Percentiles rank a stretch among this genome's conserved stretches.
These are phyloP conservation scores for Anisodus tanguticus DNA, from an alignment of 257 asterid genomes.

Conservation along the genomic window DNA sequence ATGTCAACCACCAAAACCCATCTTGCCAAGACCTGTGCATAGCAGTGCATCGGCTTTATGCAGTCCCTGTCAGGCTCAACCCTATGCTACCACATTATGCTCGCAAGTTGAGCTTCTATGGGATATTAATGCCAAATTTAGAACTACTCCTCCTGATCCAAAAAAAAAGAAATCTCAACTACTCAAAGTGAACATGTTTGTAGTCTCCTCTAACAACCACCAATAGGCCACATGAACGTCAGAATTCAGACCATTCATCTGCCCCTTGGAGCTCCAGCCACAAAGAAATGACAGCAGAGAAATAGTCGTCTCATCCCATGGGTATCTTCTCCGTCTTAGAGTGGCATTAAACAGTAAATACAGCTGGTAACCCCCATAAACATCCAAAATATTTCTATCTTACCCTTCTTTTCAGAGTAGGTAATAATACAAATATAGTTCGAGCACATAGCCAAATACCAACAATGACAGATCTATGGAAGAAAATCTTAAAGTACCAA, in stretches of 20 bases:
- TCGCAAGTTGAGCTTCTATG: not conserved
- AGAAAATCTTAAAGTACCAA: not conserved
- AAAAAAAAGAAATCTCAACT: not conserved
- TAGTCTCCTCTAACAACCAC: constrained; percentile 13
- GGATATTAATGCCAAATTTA: not conserved
- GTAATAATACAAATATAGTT: not conserved
- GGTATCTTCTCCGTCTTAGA: not conserved
- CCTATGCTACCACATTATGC: not conserved
- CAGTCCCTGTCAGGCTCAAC: not conserved
- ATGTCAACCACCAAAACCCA: not conserved
- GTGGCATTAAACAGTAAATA: not conserved
- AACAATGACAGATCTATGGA: not conserved
- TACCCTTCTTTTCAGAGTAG: not conserved
- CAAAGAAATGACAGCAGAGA: constrained; percentile 17
- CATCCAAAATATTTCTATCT: not conserved
- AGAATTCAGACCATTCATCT: not conserved
- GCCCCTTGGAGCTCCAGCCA: not conserved
- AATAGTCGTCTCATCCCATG: not conserved
- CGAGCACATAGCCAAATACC: not conserved
- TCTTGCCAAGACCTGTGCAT: constrained; percentile 9
- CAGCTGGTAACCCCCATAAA: constrained; percentile 22
- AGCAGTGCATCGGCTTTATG: not conserved
- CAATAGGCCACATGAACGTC: not conserved
- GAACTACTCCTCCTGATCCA: not conserved
- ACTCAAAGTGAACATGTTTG: constrained; percentile 9